Conservation (phyloP, 495 filamentous ascomycete genomes). For the Aspergillus steynii region DNA sequence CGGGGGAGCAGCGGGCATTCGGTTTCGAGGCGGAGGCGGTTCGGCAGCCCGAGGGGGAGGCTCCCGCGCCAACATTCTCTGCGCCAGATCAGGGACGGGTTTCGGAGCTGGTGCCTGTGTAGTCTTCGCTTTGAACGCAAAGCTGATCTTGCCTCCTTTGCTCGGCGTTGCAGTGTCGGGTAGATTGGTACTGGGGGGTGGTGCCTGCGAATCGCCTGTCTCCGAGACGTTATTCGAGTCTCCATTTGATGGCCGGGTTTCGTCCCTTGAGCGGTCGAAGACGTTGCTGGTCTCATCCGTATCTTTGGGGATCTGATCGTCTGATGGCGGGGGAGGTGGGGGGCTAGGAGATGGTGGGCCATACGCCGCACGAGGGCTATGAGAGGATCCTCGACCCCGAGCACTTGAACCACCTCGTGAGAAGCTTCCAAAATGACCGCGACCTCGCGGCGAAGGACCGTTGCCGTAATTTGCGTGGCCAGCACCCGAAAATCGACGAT, state of each 20-base stretch:
- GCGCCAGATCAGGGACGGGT: conserved; percentile 66
- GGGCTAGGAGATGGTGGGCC: conserved; percentile 29
- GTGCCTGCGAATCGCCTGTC: conserved; percentile 36
- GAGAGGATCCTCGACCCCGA: conserved; percentile 28
- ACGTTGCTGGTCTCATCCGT: conserved; percentile 58
- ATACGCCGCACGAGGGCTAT: conserved; percentile 34
- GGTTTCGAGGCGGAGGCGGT: conserved; percentile 42
- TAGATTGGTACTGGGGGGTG: conserved; percentile 52
- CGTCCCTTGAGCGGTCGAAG: conserved; percentile 59
- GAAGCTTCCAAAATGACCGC: conserved; percentile 56
- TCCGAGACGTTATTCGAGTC: conserved; percentile 37
- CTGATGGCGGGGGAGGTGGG: conserved; percentile 28
- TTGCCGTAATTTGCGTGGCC: conserved; percentile 34
- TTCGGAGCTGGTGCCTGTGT: conserved; percentile 58
- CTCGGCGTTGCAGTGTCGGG: conserved; percentile 51
- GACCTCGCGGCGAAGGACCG: conserved; percentile 30
- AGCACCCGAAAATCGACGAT: conserved; percentile 41
- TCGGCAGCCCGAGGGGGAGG: conserved; percentile 42
- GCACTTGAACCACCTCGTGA: conserved; percentile 58
- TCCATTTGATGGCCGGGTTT: conserved; percentile 64
- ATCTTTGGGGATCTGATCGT: conserved; percentile 35
- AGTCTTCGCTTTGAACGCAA: conserved; percentile 79
- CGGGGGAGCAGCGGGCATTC: conserved; percentile 38
- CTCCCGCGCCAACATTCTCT: conserved; percentile 63
- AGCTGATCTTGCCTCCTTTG: conserved; percentile 77